These are phyloP conservation scores for Xylaria intraflava DNA, from an alignment of 495 filamentous ascomycete genomes.

Conservation along the genomic window DNA sequence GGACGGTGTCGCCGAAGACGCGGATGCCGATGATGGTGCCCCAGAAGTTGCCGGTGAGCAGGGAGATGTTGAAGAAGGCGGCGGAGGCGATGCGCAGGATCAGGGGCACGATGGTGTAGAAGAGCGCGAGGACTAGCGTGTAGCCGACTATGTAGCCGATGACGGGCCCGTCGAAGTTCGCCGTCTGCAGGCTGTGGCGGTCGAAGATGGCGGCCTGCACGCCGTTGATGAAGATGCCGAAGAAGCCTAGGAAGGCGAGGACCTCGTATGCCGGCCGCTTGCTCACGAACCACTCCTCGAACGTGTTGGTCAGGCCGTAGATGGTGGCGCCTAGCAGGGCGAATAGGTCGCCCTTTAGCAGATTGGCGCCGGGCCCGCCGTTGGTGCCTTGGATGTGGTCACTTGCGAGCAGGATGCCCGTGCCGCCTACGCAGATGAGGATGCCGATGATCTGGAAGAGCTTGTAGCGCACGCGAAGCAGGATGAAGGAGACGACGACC, in stretches of 20 bases:
- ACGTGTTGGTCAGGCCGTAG: conserved; percentile 86
- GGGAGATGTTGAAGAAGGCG: conserved; percentile 92
- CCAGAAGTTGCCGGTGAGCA: conserved; percentile 97
- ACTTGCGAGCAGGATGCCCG: conserved; percentile 79
- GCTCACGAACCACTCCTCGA: conserved; percentile 87
- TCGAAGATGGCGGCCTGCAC: conserved; percentile 88
- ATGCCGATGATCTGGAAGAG: conserved; percentile 77
- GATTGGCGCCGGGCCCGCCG: conserved; percentile 55
- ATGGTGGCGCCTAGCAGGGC: conserved; percentile 80
- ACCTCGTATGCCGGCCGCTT: conserved; percentile 89
- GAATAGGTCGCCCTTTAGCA: conserved; percentile 89
- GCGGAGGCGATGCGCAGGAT: conserved; percentile 82
- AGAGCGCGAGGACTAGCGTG: conserved; percentile 71
- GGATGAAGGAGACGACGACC: conserved; percentile 71
- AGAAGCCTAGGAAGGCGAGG: conserved; percentile 81
- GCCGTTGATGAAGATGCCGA: conserved; percentile 86
- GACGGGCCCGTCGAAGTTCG: conserved; percentile 61
- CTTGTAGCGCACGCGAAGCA: conserved; percentile 85
- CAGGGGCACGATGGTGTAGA: conserved; percentile 82
- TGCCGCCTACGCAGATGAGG: conserved; percentile 82
- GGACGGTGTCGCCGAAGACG: conserved; percentile 73
- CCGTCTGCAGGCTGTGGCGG: conserved; percentile 58
- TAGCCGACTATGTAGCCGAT: conserved; percentile 81
- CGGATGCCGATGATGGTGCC: conserved; percentile 82
- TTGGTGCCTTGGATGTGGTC: conserved; percentile 75